Evolutionary conservation across 2,329 filamentous ascomycete species (phyloP), one percentile per base, ranked within the genome.

Genomic region (Uncinocarpus reesii): DNA sequence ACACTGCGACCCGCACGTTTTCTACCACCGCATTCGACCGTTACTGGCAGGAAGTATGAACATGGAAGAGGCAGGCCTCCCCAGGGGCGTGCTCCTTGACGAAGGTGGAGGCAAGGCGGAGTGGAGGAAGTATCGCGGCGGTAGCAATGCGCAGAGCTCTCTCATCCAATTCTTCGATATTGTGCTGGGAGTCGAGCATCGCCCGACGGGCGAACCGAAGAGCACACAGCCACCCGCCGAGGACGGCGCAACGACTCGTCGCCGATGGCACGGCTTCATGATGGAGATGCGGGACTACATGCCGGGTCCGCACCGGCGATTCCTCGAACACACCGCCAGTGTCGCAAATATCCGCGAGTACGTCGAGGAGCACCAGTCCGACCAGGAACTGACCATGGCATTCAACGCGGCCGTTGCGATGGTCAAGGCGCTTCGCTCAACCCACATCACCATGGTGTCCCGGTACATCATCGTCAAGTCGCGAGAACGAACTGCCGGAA

Each of bases 81-180:
- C 92, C 0, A 74, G 82, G 51, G 92, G 92, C 16, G 81, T 98
- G 43, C 71, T 90, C 42, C 96, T 95, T 63, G 88, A 95, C 56
- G 79, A 87, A 54, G 86, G 84, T 16, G 79, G 78, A 8, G 83
- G 80, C 21, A 73, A 70, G 10, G 75, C 80, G 26, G 71, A 75
- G 3, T 94, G 87, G 62, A 81, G 83, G 23, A 86, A 95, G 61
- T 95, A 88, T 64, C 85, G 85, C 53, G 92, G 92, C 34, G 92
- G 92, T 24, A 95, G 88, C 69, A 96, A 98, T 60, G 92, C 92
- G 0, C 92, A 98, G 67, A 94, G 87, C 72, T 95, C 89, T 50
- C 72, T 96, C 51, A 92, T 98, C 53, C 92, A 98, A 59, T 95
- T 96, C 71, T 96, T 96, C 61, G 92, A 98, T 64, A 80, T 96